Base-by-base conservation (phyloP, 139 green algal species). In the Tetratostichococcus sp. region DNA sequence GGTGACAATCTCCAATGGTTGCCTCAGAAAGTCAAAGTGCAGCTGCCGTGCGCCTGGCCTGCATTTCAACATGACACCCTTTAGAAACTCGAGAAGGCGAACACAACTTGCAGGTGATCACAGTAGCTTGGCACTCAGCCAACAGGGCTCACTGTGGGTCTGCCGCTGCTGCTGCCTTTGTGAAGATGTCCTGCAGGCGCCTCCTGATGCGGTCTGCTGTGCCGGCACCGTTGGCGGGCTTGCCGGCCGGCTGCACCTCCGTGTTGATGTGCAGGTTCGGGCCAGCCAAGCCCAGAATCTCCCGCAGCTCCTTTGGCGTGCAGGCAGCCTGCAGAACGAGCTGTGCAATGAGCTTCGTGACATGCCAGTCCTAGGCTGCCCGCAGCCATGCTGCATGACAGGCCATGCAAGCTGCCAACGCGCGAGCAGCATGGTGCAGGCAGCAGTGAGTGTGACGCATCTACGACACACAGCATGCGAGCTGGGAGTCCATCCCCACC, bases 291-390 rank as follows among this genome's bases (percentile, higher is more conserved):
- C 30, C 78, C 22, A 98, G 83, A 35, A 99, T 33, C 83, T 99
- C 96, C 28, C 94, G 90, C 23, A 99, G 89, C 86, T 99, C 96
- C 75, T 97, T 98, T 32, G 94, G 81, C 0, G 95, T 98, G 84
- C 94, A 97, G 28, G 92, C 90, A 14, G 92, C 95, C 84, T 98
- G 84, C 11, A 75, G 67, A 32, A 79, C 74, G 25, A 34, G n/a
- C n/a, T n/a, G n/a, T n/a, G n/a, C n/a, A n/a, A n/a, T n/a, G n/a
- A n/a, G n/a, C n/a, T n/a, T n/a, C n/a, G n/a, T n/a, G n/a, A n/a
- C n/a, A n/a, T n/a, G n/a, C n/a, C n/a, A n/a, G n/a, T n/a, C n/a
- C n/a, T n/a, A n/a, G n/a, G n/a, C n/a, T n/a, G n/a, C n/a, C n/a
- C n/a, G n/a, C n/a, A n/a, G n/a, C n/a, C n/a, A n/a, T n/a, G n/a